These are phyloP conservation scores for Rhododendron williamsianum DNA, from an alignment of 148 eudicot species.

Conservation along the genomic window DNA sequence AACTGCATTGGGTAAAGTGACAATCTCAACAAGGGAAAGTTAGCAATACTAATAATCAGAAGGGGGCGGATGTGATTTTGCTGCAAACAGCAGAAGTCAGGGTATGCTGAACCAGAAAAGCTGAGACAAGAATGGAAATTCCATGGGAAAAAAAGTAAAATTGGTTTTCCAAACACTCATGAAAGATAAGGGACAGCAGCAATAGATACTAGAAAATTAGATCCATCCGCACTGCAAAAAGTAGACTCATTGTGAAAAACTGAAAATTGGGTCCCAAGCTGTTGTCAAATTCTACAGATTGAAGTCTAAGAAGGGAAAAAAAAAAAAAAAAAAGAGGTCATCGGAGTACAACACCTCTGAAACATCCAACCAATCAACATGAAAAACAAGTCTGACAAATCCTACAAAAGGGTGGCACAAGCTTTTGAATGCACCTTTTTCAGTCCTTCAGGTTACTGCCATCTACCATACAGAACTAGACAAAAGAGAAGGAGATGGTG, in stretches of 20 bases:
- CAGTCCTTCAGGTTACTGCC: not conserved
- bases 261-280: not conserved
- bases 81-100: not conserved
- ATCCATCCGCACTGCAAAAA: not conserved
- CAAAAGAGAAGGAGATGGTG: not conserved
- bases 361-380: not conserved
- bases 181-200: not conserved
- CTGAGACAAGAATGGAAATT: not conserved
- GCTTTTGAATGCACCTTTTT: not conserved
- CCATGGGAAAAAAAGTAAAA: not conserved
- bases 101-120: not conserved
- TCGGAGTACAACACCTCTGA: not conserved
- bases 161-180: conserved; percentile 7
- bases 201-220: not conserved
- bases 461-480: not conserved
- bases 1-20: not conserved
- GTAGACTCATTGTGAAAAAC: not conserved
- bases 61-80: not conserved
- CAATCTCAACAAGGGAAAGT: not conserved
- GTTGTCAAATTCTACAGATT: not conserved
- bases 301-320: not conserved
- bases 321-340: not conserved
- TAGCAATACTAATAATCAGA: not conserved
- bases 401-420: not conserved
- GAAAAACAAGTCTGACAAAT: not conserved